Base-by-base conservation (phyloP, 495 filamentous ascomycete genomes). In the Collariella sp. region DNA sequence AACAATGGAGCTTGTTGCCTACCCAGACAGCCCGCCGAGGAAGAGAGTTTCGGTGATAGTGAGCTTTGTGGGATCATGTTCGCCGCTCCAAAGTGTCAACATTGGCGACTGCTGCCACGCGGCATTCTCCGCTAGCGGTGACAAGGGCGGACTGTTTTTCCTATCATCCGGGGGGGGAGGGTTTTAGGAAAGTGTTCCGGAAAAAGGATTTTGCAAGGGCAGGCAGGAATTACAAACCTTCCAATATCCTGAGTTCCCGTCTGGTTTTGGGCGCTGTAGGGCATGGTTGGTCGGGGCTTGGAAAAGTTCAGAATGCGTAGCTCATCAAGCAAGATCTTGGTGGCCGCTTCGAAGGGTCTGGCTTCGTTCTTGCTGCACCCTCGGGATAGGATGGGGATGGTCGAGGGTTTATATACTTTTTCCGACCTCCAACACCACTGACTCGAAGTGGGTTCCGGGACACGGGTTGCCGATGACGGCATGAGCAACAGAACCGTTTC, bases 31-130 rank as follows among this genome's bases (percentile, higher is more conserved):
- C 1, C 22, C 53, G 18, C 49, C 23, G 16, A 44, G 40, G 26
- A 61, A 46, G 36, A 68, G 59, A 9, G 56, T 65, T 60, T 75
- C 72, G 54, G 41, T 70, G 50, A 73, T 64, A 42, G 72, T 63
- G 40, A 75, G 67, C n/a, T 70, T 68, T 16, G 54, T 62, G 9
- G 59, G 65, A 35, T 62, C 50, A 20, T 62, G 64, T 55, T 75
- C 68, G 22, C 57, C 62, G 23, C 54, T 59, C 71, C 71, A 75
- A 31, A 55, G 56, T 36, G 59, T 60, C 46, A 75, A 51, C 71
- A 74, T 75, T 18, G 63, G 62, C 3, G 62, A 54, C 20, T 50
- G 52, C 24, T 50, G 24, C 26, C 44, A 34, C 1, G 45, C 7
- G 15, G 44, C 39, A 43, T 40, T 36, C 13, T 35, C 42, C n/a